Evolutionary conservation across 2,329 filamentous ascomycete species (phyloP), one percentile per base, ranked within the genome.

Genomic region (Sporothrix protearum): DNA sequence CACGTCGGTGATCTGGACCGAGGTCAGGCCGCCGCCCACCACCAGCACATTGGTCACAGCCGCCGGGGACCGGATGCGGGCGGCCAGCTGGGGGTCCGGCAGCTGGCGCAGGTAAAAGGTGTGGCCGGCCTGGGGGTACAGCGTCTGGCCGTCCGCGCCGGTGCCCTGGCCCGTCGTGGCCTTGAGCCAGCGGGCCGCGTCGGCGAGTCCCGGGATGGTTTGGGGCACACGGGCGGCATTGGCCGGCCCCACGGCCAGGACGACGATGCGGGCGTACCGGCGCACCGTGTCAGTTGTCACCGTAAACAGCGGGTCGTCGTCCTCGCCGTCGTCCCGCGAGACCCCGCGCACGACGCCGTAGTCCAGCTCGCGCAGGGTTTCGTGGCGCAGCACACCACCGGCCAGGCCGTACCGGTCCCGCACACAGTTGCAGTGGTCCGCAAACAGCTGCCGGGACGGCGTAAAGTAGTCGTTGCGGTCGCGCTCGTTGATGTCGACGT

Each of bases 11-110:
- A 94, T 83, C 78, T 95, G 92, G 0, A 91, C 91, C 28, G 91
- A 92, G 0, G 92, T 94, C 3, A 95, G 81, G 0, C 92, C 92
- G 1, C 92, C 92, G 1, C 91, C 91, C 4, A 95, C 84, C 9
- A 95, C 85, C 8, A 94, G 83, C 8, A 94, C 79, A 73, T 89
- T 89, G 0, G 90, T 92, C n/a, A 79, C 73, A 71, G 79, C 76
- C 7, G 80, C 80, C n/a, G n/a, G n/a, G 1, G 80, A 78, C 6
- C 82, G 80, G 10, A 93, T 87, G 71, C 88, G 88, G 0, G 79
- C 76, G 22, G 80, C 79, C 0, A 93, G 79, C 1, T 84, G 77
- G 0, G 81, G 78, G 67, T 87, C 85, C 0, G 90, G 88, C 64
- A 91, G 78, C 33, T 84, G 82, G 19, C 57, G 47, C 63, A 91